These are phyloP conservation scores for Eutrema yunnanense DNA, from an alignment of 345 rosid genomes.

Conservation along the genomic window DNA sequence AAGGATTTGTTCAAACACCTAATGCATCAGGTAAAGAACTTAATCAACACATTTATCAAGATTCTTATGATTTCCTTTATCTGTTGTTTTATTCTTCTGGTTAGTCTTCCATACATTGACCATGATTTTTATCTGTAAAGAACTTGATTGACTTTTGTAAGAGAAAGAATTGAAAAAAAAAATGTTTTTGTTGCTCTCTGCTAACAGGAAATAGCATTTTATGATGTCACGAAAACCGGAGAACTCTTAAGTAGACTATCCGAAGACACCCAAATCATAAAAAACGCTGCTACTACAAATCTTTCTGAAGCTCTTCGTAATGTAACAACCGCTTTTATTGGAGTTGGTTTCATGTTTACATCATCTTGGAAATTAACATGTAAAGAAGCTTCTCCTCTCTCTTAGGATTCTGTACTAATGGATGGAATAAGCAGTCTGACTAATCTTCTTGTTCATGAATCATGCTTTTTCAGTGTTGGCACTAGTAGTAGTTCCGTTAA, in stretches of 20 bases:
- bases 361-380: slow-evolving; percentile 67
- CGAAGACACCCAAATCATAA: slow-evolving; percentile 62
- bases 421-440: neutral
- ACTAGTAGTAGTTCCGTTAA: slow-evolving; percentile 69
- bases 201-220: slow-evolving; percentile 57
- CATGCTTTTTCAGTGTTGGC: slow-evolving; percentile 58
- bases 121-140: neutral
- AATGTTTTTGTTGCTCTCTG: neutral
- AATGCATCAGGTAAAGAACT: slow-evolving; percentile 40
- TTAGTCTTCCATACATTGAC: neutral
- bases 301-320: slow-evolving; percentile 61
- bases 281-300: slow-evolving; percentile 67
- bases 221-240: slow-evolving; percentile 58
- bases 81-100: no score
- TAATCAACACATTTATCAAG: neutral
- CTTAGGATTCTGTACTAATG: neutral
- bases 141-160: neutral
- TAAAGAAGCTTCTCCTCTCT: slow-evolving; percentile 17
- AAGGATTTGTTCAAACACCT: slow-evolving; percentile 49
- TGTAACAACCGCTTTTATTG: slow-evolving; percentile 49
- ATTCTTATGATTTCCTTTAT: neutral
- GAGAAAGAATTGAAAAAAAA: neutral
- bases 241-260: slow-evolving; percentile 64
- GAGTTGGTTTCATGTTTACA: slow-evolving; percentile 60
- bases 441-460: slow-evolving; percentile 1